Base-by-base conservation (phyloP, 306 rosid species). In the Cicer arietinum region DNA sequence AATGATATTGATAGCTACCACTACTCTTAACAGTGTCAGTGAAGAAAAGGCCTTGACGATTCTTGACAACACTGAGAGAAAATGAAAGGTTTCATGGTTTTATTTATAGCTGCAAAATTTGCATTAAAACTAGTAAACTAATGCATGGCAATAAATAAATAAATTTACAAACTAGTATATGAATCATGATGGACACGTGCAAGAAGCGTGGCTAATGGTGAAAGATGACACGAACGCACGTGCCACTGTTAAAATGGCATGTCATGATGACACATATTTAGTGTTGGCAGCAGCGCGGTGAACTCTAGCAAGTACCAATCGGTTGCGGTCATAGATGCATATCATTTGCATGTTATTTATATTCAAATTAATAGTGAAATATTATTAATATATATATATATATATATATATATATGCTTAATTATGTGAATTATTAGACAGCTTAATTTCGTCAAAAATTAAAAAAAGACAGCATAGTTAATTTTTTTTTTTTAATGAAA, bases 81-180 rank as follows among this genome's bases (percentile, higher is more conserved):
- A 63, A 40, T 9, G 46, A 41, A 48, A 60, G 77, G 57, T 42
- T 48, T 48, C 66, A 17, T 70, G 52, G 12, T 59, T 25, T 67
- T 45, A 66, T 76, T 58, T 84, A 76, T 79, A 79, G 62, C 43
- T 40, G 65, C 6, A 64, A 53, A 46, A 72, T 16, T 4, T 63
- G 69, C 56, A 82, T 43, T 75, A n/a, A 44, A 78, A 42, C 70
- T 13, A 6, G 72, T 46, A 41, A 75, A 69, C 11, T 37, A 56
- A 45, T 65, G 68, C 43, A 66, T 43, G 40, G 17, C 8, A 57
- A 14, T 2, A 8, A 16, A 1, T 1, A 14, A 8, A 42, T 14
- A 3, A 3, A 30, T 30, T 30, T 30, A 30, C 5, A 30, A 50
- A n/a, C 56, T n/a, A 50, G 18, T n/a, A 13, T 50, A 50, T 50